phyloP scores from a whole-genome alignment of 495 filamentous ascomycete species.

The Zalerion maritima region DNA sequence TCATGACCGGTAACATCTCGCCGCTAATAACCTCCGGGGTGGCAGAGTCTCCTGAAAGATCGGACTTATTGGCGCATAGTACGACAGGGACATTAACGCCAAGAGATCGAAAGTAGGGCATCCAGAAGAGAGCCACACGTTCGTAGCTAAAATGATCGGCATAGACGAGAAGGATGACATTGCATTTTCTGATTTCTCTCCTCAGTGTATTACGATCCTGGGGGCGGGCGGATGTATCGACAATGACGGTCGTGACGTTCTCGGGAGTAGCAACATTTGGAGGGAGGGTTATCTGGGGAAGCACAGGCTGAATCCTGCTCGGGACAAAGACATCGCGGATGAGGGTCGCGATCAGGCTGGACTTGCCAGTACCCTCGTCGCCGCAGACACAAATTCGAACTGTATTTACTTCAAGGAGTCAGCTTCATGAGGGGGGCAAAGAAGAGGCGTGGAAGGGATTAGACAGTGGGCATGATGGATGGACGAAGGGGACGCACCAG shows the following conservation, averaged over 20 bases:
- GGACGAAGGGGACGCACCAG: too few species aligned
- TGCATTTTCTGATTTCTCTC: slow-evolving; percentile 89
- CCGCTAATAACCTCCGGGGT: slow-evolving; percentile 78
- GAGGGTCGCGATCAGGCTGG: slow-evolving; percentile 58
- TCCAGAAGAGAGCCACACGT: slow-evolving; percentile 91
- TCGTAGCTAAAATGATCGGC: slow-evolving; percentile 99
- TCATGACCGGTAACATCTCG: slow-evolving; percentile 97
- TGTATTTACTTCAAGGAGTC: slow-evolving; percentile 23
- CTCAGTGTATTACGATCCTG: slow-evolving; percentile 79
- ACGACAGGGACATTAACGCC: slow-evolving; percentile 98
- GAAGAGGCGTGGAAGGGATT: too few species aligned
- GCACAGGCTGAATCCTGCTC: slow-evolving; percentile 82
- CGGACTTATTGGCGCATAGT: slow-evolving; percentile 92
- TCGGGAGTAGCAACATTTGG: slow-evolving; percentile 78
- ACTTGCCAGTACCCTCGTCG: slow-evolving; percentile 67
- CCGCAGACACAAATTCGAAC: slow-evolving; percentile 95
- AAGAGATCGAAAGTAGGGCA: slow-evolving; percentile 89
- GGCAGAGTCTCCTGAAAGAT: slow-evolving; percentile 53
- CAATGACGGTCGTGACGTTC: slow-evolving; percentile 89
- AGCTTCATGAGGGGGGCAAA: too few species aligned
- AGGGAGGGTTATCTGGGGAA: slow-evolving; percentile 87
- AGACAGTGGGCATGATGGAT: slow-evolving; percentile 1
- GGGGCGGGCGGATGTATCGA: slow-evolving; percentile 90
- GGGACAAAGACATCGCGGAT: slow-evolving; percentile 93
- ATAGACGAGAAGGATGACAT: slow-evolving; percentile 94